Conservation (phyloP, 768 basidiomycete species). For the Lactarius deliciosus region DNA sequence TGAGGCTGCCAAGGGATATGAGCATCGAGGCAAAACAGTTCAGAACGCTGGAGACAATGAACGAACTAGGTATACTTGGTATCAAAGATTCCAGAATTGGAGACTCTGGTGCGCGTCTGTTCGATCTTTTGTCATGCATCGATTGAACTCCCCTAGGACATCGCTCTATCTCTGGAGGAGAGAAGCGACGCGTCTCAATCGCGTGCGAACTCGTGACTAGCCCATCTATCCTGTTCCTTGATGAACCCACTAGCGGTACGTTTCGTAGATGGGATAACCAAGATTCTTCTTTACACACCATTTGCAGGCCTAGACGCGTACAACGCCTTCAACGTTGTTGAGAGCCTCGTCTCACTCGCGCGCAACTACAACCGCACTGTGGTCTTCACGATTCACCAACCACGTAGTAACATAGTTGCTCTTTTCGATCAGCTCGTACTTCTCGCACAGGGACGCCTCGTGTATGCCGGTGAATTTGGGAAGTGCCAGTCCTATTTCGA, state of each 20-base stretch:
- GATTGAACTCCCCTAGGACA: conserved; percentile 48
- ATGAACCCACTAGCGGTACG: conserved; percentile 94
- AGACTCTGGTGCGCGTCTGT: conserved; percentile 60
- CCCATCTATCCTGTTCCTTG: conserved; percentile 93
- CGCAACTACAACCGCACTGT: conserved; percentile 91
- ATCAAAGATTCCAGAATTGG: conserved; percentile 92
- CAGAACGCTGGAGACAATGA: conserved; percentile 92
- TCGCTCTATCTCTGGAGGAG: conserved; percentile 94
- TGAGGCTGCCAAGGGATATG: conserved; percentile 93
- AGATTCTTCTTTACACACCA: conserved; percentile 3
- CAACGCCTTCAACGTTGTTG: conserved; percentile 94
- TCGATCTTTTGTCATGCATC: neutral
- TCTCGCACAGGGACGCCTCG: conserved; percentile 77
- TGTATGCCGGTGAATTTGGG: conserved; percentile 78
- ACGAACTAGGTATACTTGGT: conserved; percentile 88
- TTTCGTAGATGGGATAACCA: conserved; percentile 11
- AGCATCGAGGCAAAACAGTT: conserved; percentile 93
- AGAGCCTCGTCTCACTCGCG: conserved; percentile 82
- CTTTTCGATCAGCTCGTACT: conserved; percentile 91
- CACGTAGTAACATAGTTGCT: conserved; percentile 94
- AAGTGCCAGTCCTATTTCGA: conserved; percentile 82
- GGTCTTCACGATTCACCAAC: conserved; percentile 97
- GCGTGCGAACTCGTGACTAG: conserved; percentile 98
- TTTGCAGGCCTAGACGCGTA: conserved; percentile 82
- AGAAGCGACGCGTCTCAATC: conserved; percentile 95